A percentile compares a stretch with the other conserved stretches of the same genome.
phyloP scores from a whole-genome alignment of 495 filamentous ascomycete genomes.

The Annulohypoxylon stygium region DNA sequence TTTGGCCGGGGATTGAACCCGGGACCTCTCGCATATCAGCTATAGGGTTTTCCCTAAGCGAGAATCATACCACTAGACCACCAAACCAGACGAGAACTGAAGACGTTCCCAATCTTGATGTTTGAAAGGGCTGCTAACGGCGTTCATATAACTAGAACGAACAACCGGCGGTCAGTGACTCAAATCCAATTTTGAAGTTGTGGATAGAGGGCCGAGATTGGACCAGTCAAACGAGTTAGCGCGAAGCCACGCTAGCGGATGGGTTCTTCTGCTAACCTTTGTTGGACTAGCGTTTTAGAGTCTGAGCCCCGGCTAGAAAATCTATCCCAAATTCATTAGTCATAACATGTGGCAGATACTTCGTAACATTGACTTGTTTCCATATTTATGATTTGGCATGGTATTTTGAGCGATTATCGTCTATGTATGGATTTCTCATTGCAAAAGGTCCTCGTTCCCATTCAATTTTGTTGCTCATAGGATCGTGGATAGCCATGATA shows the following conservation, averaged over 20 bases:
- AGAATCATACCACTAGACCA: constrained; percentile 51
- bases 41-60: constrained; percentile 47
- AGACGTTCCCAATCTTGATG: background rate
- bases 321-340: background rate
- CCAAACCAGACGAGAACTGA: constrained; percentile 27
- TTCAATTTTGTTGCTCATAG: background rate
- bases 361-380: background rate
- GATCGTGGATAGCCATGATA: constrained; percentile 1
- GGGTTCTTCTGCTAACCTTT: background rate
- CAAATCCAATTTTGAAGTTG: background rate
- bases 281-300: background rate
- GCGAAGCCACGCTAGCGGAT: background rate
- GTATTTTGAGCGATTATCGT: background rate
- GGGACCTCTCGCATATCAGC: constrained; percentile 46
- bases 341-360: background rate
- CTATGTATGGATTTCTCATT: background rate
- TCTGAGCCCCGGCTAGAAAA: background rate
- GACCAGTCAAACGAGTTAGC: background rate
- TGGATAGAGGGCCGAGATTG: background rate
- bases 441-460: background rate
- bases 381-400: background rate
- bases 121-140: background rate
- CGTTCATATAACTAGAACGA: background rate
- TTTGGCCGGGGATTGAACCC: constrained; percentile 49
- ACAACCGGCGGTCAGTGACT: background rate